Evolutionary conservation across 768 basidiomycete genomes (phyloP), one percentile per base, ranked within the genome.

Genomic region (Mrakia frigida): DNA sequence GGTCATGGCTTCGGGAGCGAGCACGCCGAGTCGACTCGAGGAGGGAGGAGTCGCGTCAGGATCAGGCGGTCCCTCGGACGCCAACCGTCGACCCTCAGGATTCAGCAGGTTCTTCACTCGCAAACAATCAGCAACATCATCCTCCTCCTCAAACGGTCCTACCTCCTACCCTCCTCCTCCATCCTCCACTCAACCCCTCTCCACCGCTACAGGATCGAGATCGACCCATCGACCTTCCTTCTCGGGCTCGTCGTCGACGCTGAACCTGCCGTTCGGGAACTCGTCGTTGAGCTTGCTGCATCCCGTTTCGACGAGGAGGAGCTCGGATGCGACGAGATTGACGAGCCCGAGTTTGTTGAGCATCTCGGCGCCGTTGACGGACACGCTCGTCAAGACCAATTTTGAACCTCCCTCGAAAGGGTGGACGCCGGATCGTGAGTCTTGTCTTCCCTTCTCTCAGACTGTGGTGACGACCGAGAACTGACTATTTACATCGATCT

Each of bases 301-400:
- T 68, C 65, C 65, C 0, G 65, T 68, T 18, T 68, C 65, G 37
- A 68, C 65, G 65, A 37, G 65, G 37, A 68, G 65, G 25, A 39
- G 35, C 35, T 68, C 65, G 37, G 65, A 68, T 41, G 65, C 65
- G 23, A 68, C 9, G 2, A 37, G 65, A 6, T 39, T 68, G 18
- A 68, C 65, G 23, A 68, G 65, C n/a, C 35, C 65, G 3, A 68
- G 65, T 37, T 5, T 21, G 37, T 23, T 68, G 25, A 43, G 39
- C 39, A 68, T 68, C 39, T 68, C 65, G 37, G 65, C 65, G 37
- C 65, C 65, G 9, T n/a, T 68, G 65, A 37, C 65, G 23, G 65
- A 68, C 23, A 68, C 65, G 25, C 37, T 68, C 39, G 65, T 68
- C 33, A 68, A 68, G 65, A 39, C 65, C 21, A 43, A 13, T n/a